Evolutionary conservation across 106 monocot genomes (phyloP).

Genomic region (Dendrobium huoshanense): DNA sequence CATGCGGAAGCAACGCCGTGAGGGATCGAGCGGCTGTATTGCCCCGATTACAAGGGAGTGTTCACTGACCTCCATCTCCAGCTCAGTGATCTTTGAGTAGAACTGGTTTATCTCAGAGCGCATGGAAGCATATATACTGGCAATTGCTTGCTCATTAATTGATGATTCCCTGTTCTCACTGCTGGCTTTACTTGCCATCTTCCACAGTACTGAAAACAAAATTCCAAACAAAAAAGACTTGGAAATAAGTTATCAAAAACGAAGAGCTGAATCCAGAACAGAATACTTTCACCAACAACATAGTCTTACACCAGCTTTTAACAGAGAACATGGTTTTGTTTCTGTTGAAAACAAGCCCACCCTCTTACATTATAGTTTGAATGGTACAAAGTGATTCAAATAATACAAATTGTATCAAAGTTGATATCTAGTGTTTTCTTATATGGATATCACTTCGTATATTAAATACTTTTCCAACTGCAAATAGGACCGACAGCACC

Average conservation of each 20-base stretch:
- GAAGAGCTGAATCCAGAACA: too few relatives aligned
- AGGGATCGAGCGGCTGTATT: slow-evolving; percentile 75
- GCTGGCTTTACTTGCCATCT: slow-evolving; percentile 32
- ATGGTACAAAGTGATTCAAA: too few relatives aligned
- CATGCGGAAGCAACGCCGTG: slow-evolving; percentile 86
- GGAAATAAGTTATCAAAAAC: neutral
- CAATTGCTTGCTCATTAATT: slow-evolving; percentile 69
- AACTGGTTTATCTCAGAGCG: slow-evolving; percentile 78
- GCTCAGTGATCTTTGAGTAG: slow-evolving; percentile 86
- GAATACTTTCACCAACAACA: too few relatives aligned
- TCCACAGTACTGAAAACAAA: slow-evolving; percentile 29
- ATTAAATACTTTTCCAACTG: too few relatives aligned
- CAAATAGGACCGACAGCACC: too few relatives aligned
- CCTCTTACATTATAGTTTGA: too few relatives aligned
- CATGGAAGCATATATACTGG: slow-evolving; percentile 53
- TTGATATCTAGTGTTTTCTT: too few relatives aligned
- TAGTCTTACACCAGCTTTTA: too few relatives aligned
- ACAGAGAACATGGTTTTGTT: too few relatives aligned
- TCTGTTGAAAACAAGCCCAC: too few relatives aligned
- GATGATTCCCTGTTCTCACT: slow-evolving; percentile 24
- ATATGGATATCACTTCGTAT: too few relatives aligned
- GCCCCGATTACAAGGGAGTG: slow-evolving; percentile 82
- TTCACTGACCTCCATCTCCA: slow-evolving; percentile 94
- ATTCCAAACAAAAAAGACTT: neutral
- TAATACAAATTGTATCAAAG: too few relatives aligned